Base-by-base conservation (phyloP, 192 early-diverging fungal genomes). In the Rhizophagus sp. region DNA sequence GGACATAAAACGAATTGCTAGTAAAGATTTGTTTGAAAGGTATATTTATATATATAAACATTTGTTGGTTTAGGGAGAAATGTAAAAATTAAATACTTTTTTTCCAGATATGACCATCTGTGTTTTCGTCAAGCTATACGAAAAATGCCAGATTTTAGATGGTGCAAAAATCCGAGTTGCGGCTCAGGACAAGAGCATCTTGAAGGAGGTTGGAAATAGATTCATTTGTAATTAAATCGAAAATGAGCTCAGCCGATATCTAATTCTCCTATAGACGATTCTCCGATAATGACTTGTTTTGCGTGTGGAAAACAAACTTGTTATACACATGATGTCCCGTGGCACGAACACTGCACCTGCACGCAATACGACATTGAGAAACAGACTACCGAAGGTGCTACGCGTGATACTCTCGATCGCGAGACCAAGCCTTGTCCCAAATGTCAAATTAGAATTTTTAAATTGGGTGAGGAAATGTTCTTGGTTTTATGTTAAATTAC, bases 241-340 rank as follows among this genome's bases (percentile, higher is more conserved):
- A n/a, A n/a, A n/a, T n/a, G n/a, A n/a, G n/a, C n/a, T n/a, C 64
- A 65, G 24, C 33, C 5, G 7, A 24, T 25, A 22, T 30, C 50
- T 57, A 22, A 27, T 27, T 78, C 5, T 41, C 44, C 24, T 15
- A 62, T 67, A 78, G 76, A 41, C 0, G 22, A 41, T 22, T 41
- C 39, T n/a, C 76, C 62, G 47, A 68, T 78, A 67, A 78, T 78
- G 76, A 78, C 22, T 13, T 78, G 76, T 67, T 0, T 62, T 13
- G 62, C 62, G 1, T 78, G 76, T 67, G 13, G 7, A 15, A 0
- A 41, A 65, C 68, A 49, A 24, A 34, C 63, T 34, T 78, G 76
- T 13, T 61, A 30, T 11, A 67, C 62, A 47, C 76, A 78, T 47
- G 62, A 64, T 68, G 61, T 78, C 15, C 36, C 63, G 7, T 63